Base-by-base conservation (phyloP, 2,329 filamentous ascomycete species). In the Ophiosphaerella narmari region DNA sequence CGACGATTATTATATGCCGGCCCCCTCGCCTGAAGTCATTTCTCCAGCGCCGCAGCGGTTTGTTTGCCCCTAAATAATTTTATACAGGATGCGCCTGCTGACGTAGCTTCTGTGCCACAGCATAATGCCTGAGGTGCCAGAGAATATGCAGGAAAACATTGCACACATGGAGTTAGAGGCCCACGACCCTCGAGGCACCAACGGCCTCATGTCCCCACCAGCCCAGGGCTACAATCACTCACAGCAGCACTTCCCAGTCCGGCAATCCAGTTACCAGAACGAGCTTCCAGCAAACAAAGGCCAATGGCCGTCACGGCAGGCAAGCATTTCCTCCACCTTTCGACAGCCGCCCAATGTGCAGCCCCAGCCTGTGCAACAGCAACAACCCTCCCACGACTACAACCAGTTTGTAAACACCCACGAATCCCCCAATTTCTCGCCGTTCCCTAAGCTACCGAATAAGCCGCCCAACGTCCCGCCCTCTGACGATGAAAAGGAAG, bases 141-240 rank as follows among this genome's bases (percentile, higher is more conserved):
- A 93, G 76, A 93, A 96, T 76, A 97, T 99, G 85, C 91, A 96
- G 78, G 88, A 96, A 68, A 93, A 90, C 75, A 84, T 99, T 60
- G 89, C 93, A 67, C 87, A 92, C 74, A 85, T 99, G 78, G 92
- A 97, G 80, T 82, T 91, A 53, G 87, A 91, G 78, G 88, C 88
- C 77, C 74, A 77, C 82, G 78, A 75, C 44, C 63, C 70, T 36
- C 69, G 63, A 53, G 58, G 60, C 43, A 46, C 51, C 24, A 58
- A 58, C 50, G 57, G 63, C 43, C 59, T 65, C 50, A 63, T 65
- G 60, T 70, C 70, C 43, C 63, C 68, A 16, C 56, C 57, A 18
- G 38, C 32, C 5, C 65, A 70, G 29, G 59, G 57, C 51, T 65
- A 65, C 54, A 62, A 66, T 39, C 62, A 68, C 32, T 47, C 62